These are phyloP conservation scores for Crepidotus sp. DNA, from an alignment of 1,284 basidiomycete species.

Conservation along the genomic window DNA sequence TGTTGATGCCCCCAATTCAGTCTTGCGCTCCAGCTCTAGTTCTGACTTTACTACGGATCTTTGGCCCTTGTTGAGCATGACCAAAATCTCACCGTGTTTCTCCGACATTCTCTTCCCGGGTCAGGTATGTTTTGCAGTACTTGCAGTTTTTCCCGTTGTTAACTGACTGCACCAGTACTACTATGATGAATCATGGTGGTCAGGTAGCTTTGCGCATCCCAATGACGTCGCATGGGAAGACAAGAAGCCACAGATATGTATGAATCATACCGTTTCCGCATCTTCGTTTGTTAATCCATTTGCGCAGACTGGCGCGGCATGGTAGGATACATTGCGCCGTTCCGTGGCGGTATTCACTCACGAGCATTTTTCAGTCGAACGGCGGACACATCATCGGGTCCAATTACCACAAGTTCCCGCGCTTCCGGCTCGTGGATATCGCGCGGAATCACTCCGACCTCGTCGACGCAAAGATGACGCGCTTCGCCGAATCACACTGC, in stretches of 20 bases:
- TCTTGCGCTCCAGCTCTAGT: slow-evolving; percentile 15
- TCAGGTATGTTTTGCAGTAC: slow-evolving; percentile 1
- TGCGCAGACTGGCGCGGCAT: slow-evolving; percentile 13
- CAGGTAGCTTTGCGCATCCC: slow-evolving; percentile 11
- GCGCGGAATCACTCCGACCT: slow-evolving; percentile 14
- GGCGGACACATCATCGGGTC: slow-evolving; percentile 15
- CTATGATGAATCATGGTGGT: slow-evolving; percentile 18
- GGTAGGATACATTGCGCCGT: no score
- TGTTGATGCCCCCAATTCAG: background rate
- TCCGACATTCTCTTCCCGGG: slow-evolving; percentile 16
- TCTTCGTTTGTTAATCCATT: background rate
- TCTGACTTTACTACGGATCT: slow-evolving; percentile 16
- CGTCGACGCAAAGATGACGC: slow-evolving; percentile 15
- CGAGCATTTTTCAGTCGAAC: no score
- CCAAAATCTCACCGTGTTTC: slow-evolving; percentile 17
- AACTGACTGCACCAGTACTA: slow-evolving; percentile 8
- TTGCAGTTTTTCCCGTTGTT: background rate
- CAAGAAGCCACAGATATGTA: slow-evolving; percentile 15
- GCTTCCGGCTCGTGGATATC: slow-evolving; percentile 15
- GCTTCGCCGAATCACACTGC: slow-evolving; percentile 14
- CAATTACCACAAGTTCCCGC: slow-evolving; percentile 15
- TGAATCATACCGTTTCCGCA: background rate
- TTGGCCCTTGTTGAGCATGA: slow-evolving; percentile 16
- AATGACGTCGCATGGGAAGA: slow-evolving; percentile 16
- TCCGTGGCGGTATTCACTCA: no score